Evolutionary conservation across 345 rosid species (phyloP).

Genomic region (Aquilaria sinensis): DNA sequence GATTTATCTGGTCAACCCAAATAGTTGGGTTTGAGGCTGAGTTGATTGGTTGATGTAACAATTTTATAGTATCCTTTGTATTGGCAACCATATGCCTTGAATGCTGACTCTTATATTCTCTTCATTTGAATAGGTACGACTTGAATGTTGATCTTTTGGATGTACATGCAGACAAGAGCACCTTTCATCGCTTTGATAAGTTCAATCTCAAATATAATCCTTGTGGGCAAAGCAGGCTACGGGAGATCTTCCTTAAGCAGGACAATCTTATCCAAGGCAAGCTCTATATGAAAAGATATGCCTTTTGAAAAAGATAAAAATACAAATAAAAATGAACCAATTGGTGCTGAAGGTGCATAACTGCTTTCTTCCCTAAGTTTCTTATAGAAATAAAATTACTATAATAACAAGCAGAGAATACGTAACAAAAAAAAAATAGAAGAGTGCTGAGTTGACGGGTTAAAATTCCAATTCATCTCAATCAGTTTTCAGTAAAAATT

Average conservation of each 20-base stretch:
- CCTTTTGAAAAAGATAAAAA: too few relatives aligned
- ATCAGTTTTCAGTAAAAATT: too few relatives aligned
- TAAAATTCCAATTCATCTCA: too few relatives aligned
- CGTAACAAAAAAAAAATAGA: too few relatives aligned
- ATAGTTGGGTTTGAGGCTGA: too few relatives aligned
- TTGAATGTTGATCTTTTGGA: slow-evolving; percentile 96
- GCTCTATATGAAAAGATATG: neutral
- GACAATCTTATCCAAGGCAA: slow-evolving; percentile 98
- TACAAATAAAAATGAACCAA: too few relatives aligned
- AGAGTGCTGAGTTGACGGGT: too few relatives aligned
- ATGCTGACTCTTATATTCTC: neutral
- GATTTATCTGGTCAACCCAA: too few relatives aligned
- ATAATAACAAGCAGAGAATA: too few relatives aligned
- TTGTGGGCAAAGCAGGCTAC: slow-evolving; percentile 98
- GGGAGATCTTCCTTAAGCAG: slow-evolving; percentile 99
- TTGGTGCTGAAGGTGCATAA: too few relatives aligned
- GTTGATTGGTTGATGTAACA: neutral
- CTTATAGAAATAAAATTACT: too few relatives aligned
- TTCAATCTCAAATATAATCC: slow-evolving; percentile 99
- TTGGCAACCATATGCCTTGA: neutral
- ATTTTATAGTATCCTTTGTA: neutral
- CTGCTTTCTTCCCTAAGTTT: too few relatives aligned
- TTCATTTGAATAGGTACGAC: slow-evolving; percentile 60
- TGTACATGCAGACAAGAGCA: slow-evolving; percentile 99
- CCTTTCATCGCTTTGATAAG: slow-evolving; percentile 99